A percentile compares a stretch with the other conserved stretches of the same genome.
phyloP scores from a whole-genome alignment of 2,329 filamentous ascomycete species.

The Phoma herbarum region DNA sequence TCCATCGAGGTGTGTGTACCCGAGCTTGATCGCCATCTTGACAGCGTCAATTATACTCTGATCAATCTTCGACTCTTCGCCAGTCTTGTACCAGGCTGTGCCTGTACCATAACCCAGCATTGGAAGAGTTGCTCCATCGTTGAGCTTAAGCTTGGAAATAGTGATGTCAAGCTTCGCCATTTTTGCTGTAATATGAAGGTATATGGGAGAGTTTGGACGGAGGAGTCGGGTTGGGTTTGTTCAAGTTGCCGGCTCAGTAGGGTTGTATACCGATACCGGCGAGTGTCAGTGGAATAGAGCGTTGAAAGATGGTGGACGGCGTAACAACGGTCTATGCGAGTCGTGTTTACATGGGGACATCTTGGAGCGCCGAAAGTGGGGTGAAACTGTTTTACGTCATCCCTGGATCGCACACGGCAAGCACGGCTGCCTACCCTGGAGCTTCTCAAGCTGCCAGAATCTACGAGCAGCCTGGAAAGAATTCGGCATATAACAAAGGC shows the following conservation, averaged over 20 bases:
- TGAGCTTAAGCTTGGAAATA: constrained; percentile 72
- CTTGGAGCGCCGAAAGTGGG: constrained; percentile 16
- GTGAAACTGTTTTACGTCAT: constrained; percentile 19
- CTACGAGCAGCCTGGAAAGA: not conserved
- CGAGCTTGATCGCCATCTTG: constrained; percentile 72
- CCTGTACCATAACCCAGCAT: constrained; percentile 77
- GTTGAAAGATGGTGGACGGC: constrained; percentile 1
- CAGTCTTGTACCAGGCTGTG: constrained; percentile 69
- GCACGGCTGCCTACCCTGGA: not conserved
- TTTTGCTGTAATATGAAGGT: not conserved
- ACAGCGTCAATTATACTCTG: constrained; percentile 64
- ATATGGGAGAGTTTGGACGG: not conserved
- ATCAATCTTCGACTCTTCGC: constrained; percentile 62
- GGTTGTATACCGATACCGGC: constrained; percentile 7
- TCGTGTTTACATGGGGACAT: constrained; percentile 22
- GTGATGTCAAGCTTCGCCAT: constrained; percentile 57
- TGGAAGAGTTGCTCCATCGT: constrained; percentile 77
- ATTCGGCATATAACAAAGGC: not conserved
- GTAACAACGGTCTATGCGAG: constrained; percentile 18
- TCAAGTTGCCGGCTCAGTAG: not conserved
- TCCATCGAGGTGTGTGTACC: constrained; percentile 77
- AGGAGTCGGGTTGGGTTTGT: not conserved
- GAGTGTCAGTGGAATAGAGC: not conserved
- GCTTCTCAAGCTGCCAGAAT: not conserved
- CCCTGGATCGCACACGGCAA: constrained; percentile 2